phyloP scores from a whole-genome alignment of 495 filamentous ascomycete species.

The Penicillium riverlandense region DNA sequence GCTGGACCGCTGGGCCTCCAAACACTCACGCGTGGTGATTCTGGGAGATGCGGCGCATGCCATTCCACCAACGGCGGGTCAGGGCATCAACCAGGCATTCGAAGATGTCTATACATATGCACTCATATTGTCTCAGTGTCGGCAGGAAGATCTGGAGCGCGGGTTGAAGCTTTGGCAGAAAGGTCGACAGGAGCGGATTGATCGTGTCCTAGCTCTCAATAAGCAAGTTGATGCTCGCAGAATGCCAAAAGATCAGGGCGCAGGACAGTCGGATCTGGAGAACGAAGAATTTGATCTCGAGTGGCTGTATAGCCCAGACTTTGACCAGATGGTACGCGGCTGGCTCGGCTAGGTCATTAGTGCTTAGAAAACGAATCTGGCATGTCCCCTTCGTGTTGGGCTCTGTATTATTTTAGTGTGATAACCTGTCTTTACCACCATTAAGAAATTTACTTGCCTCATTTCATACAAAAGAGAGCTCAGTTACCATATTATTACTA shows the following conservation, averaged over 20 bases:
- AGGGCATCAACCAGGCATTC: constrained; percentile 36
- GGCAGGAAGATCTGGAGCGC: not conserved
- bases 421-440: too few relatives aligned
- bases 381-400: too few relatives aligned
- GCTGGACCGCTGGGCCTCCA: constrained; percentile 29
- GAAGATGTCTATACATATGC: constrained; percentile 31
- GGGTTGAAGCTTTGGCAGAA: constrained; percentile 22
- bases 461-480: too few relatives aligned
- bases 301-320: constrained; percentile 24
- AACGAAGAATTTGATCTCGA: constrained; percentile 24
- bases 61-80: constrained; percentile 37
- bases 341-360: constrained; percentile 7
- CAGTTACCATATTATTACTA: too few relatives aligned
- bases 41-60: constrained; percentile 44
- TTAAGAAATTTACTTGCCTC: too few relatives aligned
- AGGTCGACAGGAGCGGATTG: constrained; percentile 22
- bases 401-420: too few relatives aligned
- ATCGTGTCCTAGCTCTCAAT: constrained; percentile 23
- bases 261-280: constrained; percentile 15
- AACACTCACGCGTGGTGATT: constrained; percentile 24
- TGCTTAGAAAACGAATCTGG: too few relatives aligned
- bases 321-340: constrained; percentile 18
- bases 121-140: constrained; percentile 7
- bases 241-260: constrained; percentile 14
- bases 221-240: constrained; percentile 23